phyloP scores from a whole-genome alignment of 2,329 filamentous ascomycete species.

The Neonectria sp. region DNA sequence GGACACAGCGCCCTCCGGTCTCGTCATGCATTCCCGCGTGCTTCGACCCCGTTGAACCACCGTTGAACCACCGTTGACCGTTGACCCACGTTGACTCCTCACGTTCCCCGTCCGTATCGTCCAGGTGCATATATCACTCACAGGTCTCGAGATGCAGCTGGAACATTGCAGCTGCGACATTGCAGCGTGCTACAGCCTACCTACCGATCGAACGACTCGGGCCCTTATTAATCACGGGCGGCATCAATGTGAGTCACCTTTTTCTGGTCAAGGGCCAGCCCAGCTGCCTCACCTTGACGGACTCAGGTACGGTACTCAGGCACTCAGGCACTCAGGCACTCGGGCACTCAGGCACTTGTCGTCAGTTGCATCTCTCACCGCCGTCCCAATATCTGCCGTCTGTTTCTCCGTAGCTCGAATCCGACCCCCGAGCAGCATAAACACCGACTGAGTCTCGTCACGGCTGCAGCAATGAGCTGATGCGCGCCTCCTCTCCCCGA shows the following conservation, averaged over 20 bases:
- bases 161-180: neutral
- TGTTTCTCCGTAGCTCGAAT: slow-evolving; percentile 9
- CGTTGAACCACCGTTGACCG: neutral
- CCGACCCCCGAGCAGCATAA: slow-evolving; percentile 12
- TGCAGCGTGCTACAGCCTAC: slow-evolving; percentile 13
- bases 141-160: slow-evolving; percentile 26
- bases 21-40: slow-evolving; percentile 20
- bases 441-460: slow-evolving; percentile 26
- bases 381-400: slow-evolving; percentile 20
- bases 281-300: slow-evolving; percentile 21
- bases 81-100: slow-evolving; percentile 11
- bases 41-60: neutral
- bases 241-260: slow-evolving; percentile 33
- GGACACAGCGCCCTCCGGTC: slow-evolving; percentile 18
- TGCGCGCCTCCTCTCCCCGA: slow-evolving; percentile 23
- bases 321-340: neutral
- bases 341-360: neutral
- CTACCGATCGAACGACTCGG: slow-evolving; percentile 28
- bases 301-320: neutral
- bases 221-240: slow-evolving; percentile 19
- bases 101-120: slow-evolving; percentile 18
- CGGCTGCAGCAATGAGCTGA: slow-evolving; percentile 42
- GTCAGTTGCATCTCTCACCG: slow-evolving; percentile 17
- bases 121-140: slow-evolving; percentile 34
- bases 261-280: slow-evolving; percentile 11